Evolutionary conservation across 1,284 basidiomycete species (phyloP).

Genomic region (Sporisorium scitamineum): DNA sequence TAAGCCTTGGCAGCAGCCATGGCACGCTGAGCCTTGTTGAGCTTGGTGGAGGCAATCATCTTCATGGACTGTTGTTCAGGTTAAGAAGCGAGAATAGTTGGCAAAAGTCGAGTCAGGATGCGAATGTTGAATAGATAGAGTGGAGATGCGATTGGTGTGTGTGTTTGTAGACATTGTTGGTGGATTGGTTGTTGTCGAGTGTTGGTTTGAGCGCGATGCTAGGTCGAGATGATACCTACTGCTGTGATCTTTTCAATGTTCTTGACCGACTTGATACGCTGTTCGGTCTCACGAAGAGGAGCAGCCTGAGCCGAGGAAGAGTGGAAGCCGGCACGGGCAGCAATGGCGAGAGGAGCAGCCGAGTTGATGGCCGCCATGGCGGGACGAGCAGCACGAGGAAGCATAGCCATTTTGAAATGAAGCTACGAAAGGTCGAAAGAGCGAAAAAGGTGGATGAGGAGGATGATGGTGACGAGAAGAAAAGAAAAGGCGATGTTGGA

Average conservation of each 20-base stretch:
- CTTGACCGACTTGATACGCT: slow-evolving; percentile 94
- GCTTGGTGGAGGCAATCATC: slow-evolving; percentile 93
- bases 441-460: slow-evolving; percentile 7
- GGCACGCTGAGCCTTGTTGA: slow-evolving; percentile 87
- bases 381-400: slow-evolving; percentile 59
- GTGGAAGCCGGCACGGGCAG: slow-evolving; percentile 64
- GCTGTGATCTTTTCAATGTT: slow-evolving; percentile 99
- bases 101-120: slow-evolving; percentile 10
- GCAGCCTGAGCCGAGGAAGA: slow-evolving; percentile 83
- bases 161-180: not conserved
- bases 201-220: not conserved
- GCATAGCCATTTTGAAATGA: slow-evolving; percentile 57
- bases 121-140: not conserved
- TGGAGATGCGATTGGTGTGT: not conserved
- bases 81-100: not conserved
- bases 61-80: slow-evolving; percentile 92
- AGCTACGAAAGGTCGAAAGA: slow-evolving; percentile 1
- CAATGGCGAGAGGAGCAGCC: slow-evolving; percentile 45
- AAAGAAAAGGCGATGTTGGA: slow-evolving; percentile 1
- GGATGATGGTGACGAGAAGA: slow-evolving; percentile 16
- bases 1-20: slow-evolving; percentile 95
- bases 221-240: slow-evolving; percentile 72
- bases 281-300: slow-evolving; percentile 95
- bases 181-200: not conserved
- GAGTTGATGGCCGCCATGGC: slow-evolving; percentile 50